These are phyloP conservation scores for Solanum phureja DNA, from an alignment of 257 asterid species.

Conservation along the genomic window DNA sequence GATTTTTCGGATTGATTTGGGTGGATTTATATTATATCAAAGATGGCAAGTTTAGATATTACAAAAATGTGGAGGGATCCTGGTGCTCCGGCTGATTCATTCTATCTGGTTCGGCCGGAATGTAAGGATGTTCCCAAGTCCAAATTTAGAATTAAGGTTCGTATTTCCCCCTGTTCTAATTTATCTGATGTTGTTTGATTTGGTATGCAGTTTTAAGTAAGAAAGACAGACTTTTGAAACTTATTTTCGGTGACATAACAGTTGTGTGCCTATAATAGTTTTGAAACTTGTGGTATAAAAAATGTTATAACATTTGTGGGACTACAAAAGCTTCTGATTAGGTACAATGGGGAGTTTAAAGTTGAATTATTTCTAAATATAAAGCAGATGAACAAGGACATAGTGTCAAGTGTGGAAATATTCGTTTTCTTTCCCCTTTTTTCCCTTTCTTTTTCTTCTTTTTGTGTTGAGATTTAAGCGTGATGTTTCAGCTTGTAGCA, in stretches of 20 bases:
- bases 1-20: neutral
- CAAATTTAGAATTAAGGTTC: conserved; percentile 93
- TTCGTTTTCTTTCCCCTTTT: neutral
- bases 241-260: neutral
- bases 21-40: neutral
- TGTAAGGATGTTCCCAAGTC: conserved; percentile 73
- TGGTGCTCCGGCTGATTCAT: conserved; percentile 85
- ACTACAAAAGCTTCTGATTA: neutral
- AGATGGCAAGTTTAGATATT: neutral
- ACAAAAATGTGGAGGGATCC: conserved; percentile 62
- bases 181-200: neutral
- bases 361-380: neutral
- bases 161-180: neutral
- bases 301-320: neutral
- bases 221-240: neutral
- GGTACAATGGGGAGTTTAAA: neutral
- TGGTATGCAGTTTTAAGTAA: neutral
- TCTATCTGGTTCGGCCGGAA: conserved; percentile 75
- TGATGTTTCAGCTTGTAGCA: neutral
- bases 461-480: neutral
- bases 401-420: neutral
- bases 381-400: neutral
- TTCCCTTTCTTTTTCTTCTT: neutral
- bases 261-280: neutral
- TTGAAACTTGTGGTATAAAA: neutral